These are phyloP conservation scores for Aspergillus costaricaensis DNA, from an alignment of 2,329 filamentous ascomycete genomes.

Conservation along the genomic window DNA sequence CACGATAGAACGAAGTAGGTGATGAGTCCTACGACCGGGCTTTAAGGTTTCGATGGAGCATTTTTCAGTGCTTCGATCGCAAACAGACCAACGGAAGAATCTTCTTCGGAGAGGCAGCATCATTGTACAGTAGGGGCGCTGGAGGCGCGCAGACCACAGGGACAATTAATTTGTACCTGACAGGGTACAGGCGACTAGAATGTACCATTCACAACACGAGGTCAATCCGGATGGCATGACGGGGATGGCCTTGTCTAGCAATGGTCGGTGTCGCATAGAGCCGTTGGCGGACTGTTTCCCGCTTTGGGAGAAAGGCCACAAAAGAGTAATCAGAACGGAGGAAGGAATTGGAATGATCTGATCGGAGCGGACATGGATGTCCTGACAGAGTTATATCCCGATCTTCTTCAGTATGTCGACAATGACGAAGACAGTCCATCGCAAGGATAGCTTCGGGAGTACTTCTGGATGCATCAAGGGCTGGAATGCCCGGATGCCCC, in stretches of 20 bases:
- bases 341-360: background rate
- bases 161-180: background rate
- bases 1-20: conserved; percentile 1
- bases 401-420: background rate
- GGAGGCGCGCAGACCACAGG: background rate
- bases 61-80: background rate
- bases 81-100: conserved; percentile 1
- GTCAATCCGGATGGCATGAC: background rate
- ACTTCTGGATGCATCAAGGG: background rate
- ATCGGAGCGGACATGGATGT: background rate
- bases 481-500: conserved; percentile 1
- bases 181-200: background rate
- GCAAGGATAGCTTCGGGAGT: background rate
- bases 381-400: background rate
- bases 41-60: background rate
- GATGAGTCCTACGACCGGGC: background rate
- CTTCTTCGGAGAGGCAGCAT: background rate
- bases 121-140: background rate
- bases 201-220: conserved; percentile 1
- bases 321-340: background rate
- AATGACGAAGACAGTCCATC: background rate
- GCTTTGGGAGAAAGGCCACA: background rate
- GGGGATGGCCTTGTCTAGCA: background rate
- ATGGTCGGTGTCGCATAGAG: background rate
- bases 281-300: background rate